Percentiles rank a stretch among this genome's conserved stretches.
These are phyloP conservation scores for Deakozyma indianensis DNA, from an alignment of 805 yeast genomes.

Conservation along the genomic window DNA sequence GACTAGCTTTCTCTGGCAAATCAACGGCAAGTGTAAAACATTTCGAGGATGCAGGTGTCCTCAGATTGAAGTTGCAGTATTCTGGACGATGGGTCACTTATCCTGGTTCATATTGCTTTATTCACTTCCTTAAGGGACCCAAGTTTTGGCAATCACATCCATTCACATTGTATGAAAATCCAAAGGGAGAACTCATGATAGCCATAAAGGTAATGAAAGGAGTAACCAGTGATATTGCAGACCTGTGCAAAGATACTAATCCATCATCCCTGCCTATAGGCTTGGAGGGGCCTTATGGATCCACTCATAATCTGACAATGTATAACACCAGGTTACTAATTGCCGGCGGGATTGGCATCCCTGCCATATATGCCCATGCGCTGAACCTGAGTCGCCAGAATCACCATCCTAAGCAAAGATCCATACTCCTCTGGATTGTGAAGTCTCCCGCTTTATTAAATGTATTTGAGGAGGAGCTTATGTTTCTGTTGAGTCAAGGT, in stretches of 20 bases:
- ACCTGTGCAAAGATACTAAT: background rate
- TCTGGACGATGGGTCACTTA: slow-evolving; percentile 31
- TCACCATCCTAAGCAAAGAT: background rate
- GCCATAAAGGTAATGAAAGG: background rate
- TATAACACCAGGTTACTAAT: slow-evolving; percentile 43
- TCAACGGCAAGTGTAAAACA: background rate
- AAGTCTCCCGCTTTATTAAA: background rate
- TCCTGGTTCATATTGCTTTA: slow-evolving; percentile 41
- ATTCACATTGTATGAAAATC: slow-evolving; percentile 29
- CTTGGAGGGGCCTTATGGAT: slow-evolving; percentile 64
- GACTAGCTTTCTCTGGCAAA: background rate
- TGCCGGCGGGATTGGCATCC: slow-evolving; percentile 67
- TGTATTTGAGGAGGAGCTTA: background rate
- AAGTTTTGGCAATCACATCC: slow-evolving; percentile 65
- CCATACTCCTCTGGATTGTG: background rate
- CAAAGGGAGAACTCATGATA: slow-evolving; percentile 1
- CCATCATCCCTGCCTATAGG: slow-evolving; percentile 6
- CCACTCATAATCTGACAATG: slow-evolving; percentile 30
- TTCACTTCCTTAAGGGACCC: slow-evolving; percentile 34
- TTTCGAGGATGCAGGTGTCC: slow-evolving; percentile 5
- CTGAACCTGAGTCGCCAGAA: background rate
- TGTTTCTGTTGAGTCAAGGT: background rate
- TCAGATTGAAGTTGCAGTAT: slow-evolving; percentile 11
- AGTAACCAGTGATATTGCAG: background rate
- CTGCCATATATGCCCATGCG: slow-evolving; percentile 41